phyloP scores from a whole-genome alignment of 208 protist species.

The Leishmania major region DNA sequence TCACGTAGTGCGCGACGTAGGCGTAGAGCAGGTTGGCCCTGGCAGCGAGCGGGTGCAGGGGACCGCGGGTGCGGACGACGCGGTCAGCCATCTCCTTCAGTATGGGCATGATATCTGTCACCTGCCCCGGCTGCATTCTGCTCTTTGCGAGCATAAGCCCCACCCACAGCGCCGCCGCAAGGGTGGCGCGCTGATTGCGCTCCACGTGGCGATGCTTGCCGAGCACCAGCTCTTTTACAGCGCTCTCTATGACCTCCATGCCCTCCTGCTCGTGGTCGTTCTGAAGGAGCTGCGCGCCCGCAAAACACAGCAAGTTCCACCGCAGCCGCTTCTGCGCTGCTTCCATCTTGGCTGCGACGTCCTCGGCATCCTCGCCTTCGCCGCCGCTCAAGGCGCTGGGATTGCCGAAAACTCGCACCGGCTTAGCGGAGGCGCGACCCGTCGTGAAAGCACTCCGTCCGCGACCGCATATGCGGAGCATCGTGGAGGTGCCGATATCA shows the following conservation, averaged over 20 bases:
- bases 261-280: slow-evolving; percentile 30
- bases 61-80: slow-evolving; percentile 37
- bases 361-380: not conserved
- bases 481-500: not conserved
- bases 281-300: slow-evolving; percentile 40
- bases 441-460: not conserved
- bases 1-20: slow-evolving; percentile 19
- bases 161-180: slow-evolving; percentile 49
- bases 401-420: not conserved
- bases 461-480: not conserved
- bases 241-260: slow-evolving; percentile 40
- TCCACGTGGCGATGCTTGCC: slow-evolving; percentile 45
- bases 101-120: slow-evolving; percentile 28
- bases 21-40: slow-evolving; percentile 41
- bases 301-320: slow-evolving; percentile 54
- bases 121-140: slow-evolving; percentile 33
- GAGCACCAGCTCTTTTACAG: slow-evolving; percentile 55
- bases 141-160: slow-evolving; percentile 38
- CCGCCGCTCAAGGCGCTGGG: not conserved
- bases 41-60: slow-evolving; percentile 53
- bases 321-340: slow-evolving; percentile 46
- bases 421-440: not conserved
- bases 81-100: slow-evolving; percentile 44
- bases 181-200: slow-evolving; percentile 36
- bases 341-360: slow-evolving; percentile 10